phyloP scores from a whole-genome alignment of 2,329 filamentous ascomycete genomes.

The Macroventuria anomochaeta region DNA sequence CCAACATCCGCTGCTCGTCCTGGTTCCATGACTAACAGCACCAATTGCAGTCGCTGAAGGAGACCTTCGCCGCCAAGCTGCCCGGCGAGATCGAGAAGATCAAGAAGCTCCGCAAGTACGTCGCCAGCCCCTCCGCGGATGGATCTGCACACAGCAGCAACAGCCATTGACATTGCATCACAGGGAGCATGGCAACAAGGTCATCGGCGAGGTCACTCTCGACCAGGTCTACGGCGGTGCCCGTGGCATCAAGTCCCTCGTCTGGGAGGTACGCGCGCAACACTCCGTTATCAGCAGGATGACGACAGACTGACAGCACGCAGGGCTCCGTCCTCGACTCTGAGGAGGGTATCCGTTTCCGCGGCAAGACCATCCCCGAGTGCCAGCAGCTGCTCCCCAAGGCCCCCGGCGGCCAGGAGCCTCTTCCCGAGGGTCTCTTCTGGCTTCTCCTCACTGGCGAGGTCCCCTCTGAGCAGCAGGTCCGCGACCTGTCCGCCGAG shows the following conservation, averaged over 20 bases:
- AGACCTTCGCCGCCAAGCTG: conserved; percentile 94
- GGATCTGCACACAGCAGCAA: conserved; percentile 1
- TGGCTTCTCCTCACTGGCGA: conserved; percentile 99
- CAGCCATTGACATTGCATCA: conserved; percentile 40
- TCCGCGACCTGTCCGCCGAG: conserved; percentile 96
- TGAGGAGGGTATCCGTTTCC: conserved; percentile 99
- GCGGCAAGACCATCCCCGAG: conserved; percentile 98
- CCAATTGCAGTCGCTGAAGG: conserved; percentile 82
- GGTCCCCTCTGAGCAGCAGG: conserved; percentile 97
- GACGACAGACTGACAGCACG: conserved; percentile 47
- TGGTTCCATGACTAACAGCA: conserved; percentile 34
- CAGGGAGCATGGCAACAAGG: conserved; percentile 93
- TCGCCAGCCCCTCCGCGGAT: conserved; percentile 2
- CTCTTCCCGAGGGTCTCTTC: conserved; percentile 98
- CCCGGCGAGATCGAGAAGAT: conserved; percentile 98
- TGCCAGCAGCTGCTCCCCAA: conserved; percentile 98
- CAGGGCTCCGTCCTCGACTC: conserved; percentile 85
- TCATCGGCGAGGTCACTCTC: conserved; percentile 95
- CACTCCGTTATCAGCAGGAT: neutral
- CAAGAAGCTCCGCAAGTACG: conserved; percentile 95
- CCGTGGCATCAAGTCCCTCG: conserved; percentile 96
- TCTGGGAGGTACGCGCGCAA: conserved; percentile 74
- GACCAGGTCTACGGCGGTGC: conserved; percentile 99
- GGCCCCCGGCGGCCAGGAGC: conserved; percentile 94
- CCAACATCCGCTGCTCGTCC: neutral